phyloP scores from a whole-genome alignment of 78 protist species.

The Diacronema lutheri region DNA sequence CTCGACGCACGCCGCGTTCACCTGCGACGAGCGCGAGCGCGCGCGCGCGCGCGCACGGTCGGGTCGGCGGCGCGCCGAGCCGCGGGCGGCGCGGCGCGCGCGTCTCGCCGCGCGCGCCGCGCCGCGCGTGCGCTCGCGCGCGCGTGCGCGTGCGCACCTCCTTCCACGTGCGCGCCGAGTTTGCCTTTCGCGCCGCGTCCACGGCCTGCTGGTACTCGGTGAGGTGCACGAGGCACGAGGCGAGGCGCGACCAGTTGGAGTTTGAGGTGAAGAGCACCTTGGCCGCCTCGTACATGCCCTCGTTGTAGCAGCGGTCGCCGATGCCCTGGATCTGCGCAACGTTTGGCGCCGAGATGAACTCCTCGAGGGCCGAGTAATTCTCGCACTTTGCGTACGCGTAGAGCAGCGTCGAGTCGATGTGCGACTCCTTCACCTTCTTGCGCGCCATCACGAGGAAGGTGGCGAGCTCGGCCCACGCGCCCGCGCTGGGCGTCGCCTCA shows the following conservation, averaged over 20 bases:
- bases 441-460: conserved; percentile 90
- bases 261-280: conserved; percentile 86
- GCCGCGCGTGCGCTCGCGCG: too few relatives aligned
- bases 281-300: conserved; percentile 93
- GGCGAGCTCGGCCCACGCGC: conserved; percentile 71
- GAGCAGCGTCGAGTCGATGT: conserved; percentile 93
- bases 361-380: conserved; percentile 94
- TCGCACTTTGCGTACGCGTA: conserved; percentile 86
- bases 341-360: conserved; percentile 90
- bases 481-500: conserved; percentile 60
- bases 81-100: too few relatives aligned
- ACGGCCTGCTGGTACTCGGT: conserved; percentile 87
- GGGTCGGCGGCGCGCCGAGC: too few relatives aligned
- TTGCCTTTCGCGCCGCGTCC: conserved; percentile 98
- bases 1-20: conserved; percentile 92
- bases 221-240: conserved; percentile 88
- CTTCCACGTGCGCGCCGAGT: conserved; percentile 91
- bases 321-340: conserved; percentile 59
- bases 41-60: too few relatives aligned
- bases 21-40: too few relatives aligned
- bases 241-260: conserved; percentile 86
- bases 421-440: conserved; percentile 77
- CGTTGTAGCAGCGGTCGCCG: conserved; percentile 96
- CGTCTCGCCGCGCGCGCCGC: too few relatives aligned
- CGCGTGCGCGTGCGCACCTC: too few relatives aligned